Evolutionary conservation across 106 monocot genomes (phyloP).

Genomic region (Phalaenopsis aphrodite): DNA sequence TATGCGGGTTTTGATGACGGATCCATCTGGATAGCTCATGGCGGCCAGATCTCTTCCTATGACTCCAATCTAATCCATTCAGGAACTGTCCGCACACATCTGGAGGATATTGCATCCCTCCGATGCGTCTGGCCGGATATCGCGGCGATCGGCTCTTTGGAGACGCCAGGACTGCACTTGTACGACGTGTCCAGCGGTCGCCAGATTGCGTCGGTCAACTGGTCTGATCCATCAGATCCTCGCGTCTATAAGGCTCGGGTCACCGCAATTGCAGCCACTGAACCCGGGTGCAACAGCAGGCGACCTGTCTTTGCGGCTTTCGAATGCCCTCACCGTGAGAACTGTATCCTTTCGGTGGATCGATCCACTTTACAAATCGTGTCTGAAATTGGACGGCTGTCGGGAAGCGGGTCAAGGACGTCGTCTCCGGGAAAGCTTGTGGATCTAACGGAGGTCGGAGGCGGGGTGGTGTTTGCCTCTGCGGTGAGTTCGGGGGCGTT

Average conservation of each 20-base stretch:
- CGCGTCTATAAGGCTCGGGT: conserved; percentile 74
- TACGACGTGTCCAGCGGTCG: conserved; percentile 58
- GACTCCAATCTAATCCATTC: conserved; percentile 52
- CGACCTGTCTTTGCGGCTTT: conserved; percentile 52
- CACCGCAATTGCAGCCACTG: conserved; percentile 48
- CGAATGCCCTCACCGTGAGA: conserved; percentile 88
- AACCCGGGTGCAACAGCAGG: conserved; percentile 11
- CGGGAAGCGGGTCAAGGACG: conserved; percentile 48
- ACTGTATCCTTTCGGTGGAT: conserved; percentile 76
- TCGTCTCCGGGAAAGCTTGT: conserved; percentile 44
- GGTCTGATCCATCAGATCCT: conserved; percentile 73
- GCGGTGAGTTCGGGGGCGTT: conserved; percentile 74
- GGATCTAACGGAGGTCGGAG: conserved; percentile 30
- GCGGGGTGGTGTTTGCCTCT: conserved; percentile 54
- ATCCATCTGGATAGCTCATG: conserved; percentile 83
- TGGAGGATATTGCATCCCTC: conserved; percentile 65
- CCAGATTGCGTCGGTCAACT: conserved; percentile 53
- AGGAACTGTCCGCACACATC: conserved; percentile 66
- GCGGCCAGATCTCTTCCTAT: conserved; percentile 82
- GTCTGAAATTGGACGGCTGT: conserved; percentile 69
- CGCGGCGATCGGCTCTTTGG: conserved; percentile 47
- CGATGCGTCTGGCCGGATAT: conserved; percentile 38
- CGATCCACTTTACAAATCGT: conserved; percentile 30
- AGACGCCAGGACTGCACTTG: conserved; percentile 74
- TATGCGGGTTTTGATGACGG: conserved; percentile 39